Base-by-base conservation (phyloP, 2,329 filamentous ascomycete species). In the Tolypocladium ovalisporum region DNA sequence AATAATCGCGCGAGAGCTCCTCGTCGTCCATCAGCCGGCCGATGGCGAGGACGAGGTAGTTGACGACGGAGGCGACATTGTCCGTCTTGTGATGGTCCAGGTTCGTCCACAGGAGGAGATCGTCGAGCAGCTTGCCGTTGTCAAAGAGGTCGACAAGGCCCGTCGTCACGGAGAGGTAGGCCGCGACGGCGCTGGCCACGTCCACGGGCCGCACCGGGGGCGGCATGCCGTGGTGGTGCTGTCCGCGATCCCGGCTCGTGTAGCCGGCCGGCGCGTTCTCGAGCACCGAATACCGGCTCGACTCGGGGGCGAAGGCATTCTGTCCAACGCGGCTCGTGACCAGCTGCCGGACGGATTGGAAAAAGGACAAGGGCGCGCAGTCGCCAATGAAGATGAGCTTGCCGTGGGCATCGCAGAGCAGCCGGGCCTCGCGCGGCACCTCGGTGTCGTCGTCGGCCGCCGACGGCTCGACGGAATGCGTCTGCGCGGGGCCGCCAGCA, bases 361-460 rank as follows among this genome's bases (percentile, higher is more conserved):
- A 82, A 59, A 82, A 78, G 0, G 79, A 82, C 24, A 82, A 67
- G 0, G 79, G 79, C 5, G 79, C 79, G 61, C 79, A 82, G 63
- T 82, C 79, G 6, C 79, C 79, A 29, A 82, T 78, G 63, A 82
- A 82, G 35, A 80, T 77, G 27, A 81, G 65, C 62, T 80, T 80
- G 1, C 79, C 79, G 57, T 79, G 76, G 0, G 77, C 73, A 60
- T 82, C 79, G 47, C 75, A 75, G 0, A 82, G 68, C 6, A 82
- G 67, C 2, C 79, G 70, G 3, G 79, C 79, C 58, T 82, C 79
- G 1, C 78, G 71, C 2, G 78, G 79, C 4, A 82, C 79, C 27
- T 81, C 79, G 0, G 79, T 78, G 59, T 81, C 78, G 40, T 81
- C 79, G n/a, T 79, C 77, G 0, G 68, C 69, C 1, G 69, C 47